Conservation (phyloP, 148 eudicot genomes). For the Diospyros lotus region DNA sequence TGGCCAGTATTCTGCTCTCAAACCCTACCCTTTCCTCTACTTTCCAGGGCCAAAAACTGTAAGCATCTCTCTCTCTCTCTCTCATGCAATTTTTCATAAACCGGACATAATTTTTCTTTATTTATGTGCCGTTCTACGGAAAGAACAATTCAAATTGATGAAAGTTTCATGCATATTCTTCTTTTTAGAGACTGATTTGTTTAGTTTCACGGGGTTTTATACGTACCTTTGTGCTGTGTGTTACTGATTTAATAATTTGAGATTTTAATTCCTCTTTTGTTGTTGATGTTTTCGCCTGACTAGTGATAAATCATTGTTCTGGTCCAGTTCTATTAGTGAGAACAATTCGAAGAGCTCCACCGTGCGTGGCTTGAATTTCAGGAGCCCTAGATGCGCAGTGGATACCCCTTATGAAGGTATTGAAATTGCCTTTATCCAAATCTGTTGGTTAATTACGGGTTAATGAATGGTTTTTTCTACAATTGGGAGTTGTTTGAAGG, state of each 20-base stretch:
- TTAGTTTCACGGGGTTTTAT: neutral
- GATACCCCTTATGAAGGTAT: conserved; percentile 66
- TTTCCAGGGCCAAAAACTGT: conserved; percentile 48
- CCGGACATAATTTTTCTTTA: neutral
- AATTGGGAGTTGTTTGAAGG: neutral
- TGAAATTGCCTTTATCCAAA: neutral
- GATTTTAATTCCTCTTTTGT: neutral
- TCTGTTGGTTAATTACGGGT: neutral
- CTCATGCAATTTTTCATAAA: neutral
- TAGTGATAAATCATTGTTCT: neutral
- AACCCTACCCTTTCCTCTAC: conserved; percentile 47
- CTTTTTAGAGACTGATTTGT: neutral
- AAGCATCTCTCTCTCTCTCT: conserved; percentile 18
- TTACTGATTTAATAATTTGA: neutral
- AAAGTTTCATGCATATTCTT: conserved; percentile 3
- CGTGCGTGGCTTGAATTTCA: conserved; percentile 19
- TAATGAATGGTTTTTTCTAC: neutral
- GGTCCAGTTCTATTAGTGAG: conserved; percentile 33
- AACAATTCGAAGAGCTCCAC: conserved; percentile 23
- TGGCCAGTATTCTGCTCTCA: conserved; percentile 49
- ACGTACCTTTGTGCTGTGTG: neutral
- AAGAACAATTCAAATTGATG: neutral
- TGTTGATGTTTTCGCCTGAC: neutral
- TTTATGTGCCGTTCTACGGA: neutral
- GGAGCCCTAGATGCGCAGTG: conserved; percentile 41